These are phyloP conservation scores for Papilionanthe hybrid DNA, from an alignment of 116 monocot genomes.

Conservation along the genomic window DNA sequence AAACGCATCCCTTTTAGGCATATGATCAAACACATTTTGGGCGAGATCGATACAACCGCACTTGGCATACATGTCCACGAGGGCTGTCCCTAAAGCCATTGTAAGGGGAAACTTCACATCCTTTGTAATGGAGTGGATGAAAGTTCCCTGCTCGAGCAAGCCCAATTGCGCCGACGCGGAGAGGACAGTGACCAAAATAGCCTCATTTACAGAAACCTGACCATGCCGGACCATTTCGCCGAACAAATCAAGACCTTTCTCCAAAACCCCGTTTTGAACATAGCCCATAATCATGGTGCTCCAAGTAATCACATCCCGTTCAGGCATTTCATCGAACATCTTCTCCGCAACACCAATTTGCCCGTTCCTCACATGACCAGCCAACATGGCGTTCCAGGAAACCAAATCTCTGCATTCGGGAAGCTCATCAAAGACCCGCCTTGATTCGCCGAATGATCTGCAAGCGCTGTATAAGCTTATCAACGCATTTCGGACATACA, in stretches of 20 bases:
- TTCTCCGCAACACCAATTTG: constrained; percentile 32
- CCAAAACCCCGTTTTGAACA: constrained; percentile 48
- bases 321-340: constrained; percentile 63
- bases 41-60: constrained; percentile 61
- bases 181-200: constrained; percentile 56
- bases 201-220: constrained; percentile 47
- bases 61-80: constrained; percentile 87
- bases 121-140: constrained; percentile 43
- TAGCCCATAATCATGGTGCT: constrained; percentile 71
- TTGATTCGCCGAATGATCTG: constrained; percentile 12
- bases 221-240: constrained; percentile 35
- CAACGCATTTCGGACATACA: constrained; percentile 54
- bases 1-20: constrained; percentile 55
- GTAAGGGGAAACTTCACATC: constrained; percentile 33
- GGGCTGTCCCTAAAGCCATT: constrained; percentile 41
- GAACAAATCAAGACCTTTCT: constrained; percentile 55
- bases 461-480: constrained; percentile 55
- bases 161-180: constrained; percentile 72
- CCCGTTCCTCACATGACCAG: constrained; percentile 42
- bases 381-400: constrained; percentile 64
- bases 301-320: constrained; percentile 69
- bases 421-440: constrained; percentile 57
- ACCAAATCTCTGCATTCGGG: constrained; percentile 49
- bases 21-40: constrained; percentile 33
- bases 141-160: constrained; percentile 50